phyloP scores from a whole-genome alignment of 352 stramenopile genomes.

The Globisporangium megalacanthum region DNA sequence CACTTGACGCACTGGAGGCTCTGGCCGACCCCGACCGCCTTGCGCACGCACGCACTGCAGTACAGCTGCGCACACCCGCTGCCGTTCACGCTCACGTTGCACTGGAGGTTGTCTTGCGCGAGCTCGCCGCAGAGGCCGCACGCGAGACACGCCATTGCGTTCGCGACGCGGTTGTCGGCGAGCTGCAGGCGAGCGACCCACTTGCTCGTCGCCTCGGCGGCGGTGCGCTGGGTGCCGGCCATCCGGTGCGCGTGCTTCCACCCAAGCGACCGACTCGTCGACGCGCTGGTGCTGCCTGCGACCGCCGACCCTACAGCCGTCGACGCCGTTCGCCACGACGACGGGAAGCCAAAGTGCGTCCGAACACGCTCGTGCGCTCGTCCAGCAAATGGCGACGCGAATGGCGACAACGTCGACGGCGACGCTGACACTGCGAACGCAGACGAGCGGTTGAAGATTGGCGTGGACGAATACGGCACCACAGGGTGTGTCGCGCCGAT shows the following conservation, averaged over 20 bases:
- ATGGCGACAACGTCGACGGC: constrained; percentile 1
- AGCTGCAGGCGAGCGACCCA: constrained; percentile 40
- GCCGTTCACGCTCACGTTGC: constrained; percentile 20
- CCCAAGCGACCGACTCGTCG: constrained; percentile 12
- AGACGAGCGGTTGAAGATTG: constrained; percentile 7
- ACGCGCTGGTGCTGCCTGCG: background rate
- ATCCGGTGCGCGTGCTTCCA: constrained; percentile 41
- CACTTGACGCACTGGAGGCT: constrained; percentile 55
- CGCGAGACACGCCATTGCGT: constrained; percentile 46
- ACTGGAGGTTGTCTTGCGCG: constrained; percentile 72
- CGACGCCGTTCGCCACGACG: constrained; percentile 11
- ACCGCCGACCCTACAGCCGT: background rate
- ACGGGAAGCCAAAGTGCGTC: constrained; percentile 6
- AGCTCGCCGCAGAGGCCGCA: constrained; percentile 76
- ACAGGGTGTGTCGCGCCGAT: constrained; percentile 1
- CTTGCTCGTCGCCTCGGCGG: constrained; percentile 27
- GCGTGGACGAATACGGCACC: constrained; percentile 6
- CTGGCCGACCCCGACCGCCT: constrained; percentile 13
- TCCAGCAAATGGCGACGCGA: background rate
- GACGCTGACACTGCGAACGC: background rate
- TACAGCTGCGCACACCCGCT: constrained; percentile 62
- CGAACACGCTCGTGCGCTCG: constrained; percentile 9
- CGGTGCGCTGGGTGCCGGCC: constrained; percentile 11
- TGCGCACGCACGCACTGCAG: constrained; percentile 51
- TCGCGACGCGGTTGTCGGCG: constrained; percentile 31